Percentiles rank a stretch among this genome's conserved stretches.
Conservation (phyloP, 1,284 basidiomycete genomes). For the Naganishia sp. region DNA sequence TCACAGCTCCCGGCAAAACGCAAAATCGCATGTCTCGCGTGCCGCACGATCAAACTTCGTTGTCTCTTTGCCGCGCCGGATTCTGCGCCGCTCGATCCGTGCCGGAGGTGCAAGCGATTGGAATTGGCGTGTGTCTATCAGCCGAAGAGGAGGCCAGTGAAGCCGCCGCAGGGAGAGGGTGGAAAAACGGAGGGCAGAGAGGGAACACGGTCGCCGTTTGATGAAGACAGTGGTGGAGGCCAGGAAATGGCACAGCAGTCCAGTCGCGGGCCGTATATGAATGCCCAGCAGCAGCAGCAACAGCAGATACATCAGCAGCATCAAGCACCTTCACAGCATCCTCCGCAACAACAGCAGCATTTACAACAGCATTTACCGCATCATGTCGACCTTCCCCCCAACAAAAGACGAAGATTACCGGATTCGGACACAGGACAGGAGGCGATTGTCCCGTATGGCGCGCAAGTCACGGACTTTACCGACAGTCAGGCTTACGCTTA, state of each 20-base stretch:
- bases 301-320: too few species aligned
- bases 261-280: conserved; percentile 1
- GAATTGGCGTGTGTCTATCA: conserved; percentile 31
- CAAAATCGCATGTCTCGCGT: conserved; percentile 33
- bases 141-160: conserved; percentile 29
- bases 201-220: conserved; percentile 3
- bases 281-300: background rate
- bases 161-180: conserved; percentile 8
- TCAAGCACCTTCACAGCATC: conserved; percentile 13
- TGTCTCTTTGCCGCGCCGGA: conserved; percentile 30
- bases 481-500: background rate
- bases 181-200: background rate
- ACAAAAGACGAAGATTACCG: conserved; percentile 11
- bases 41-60: conserved; percentile 34
- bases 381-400: background rate
- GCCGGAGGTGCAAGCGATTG: conserved; percentile 29
- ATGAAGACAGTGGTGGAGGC: background rate
- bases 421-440: conserved; percentile 2
- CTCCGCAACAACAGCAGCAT: conserved; percentile 29
- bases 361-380: too few species aligned
- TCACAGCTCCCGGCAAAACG: conserved; percentile 24
- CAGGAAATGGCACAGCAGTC: background rate
- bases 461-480: background rate
- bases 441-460: background rate
- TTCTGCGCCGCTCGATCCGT: conserved; percentile 32